A percentile compares a stretch with the other conserved stretches of the same genome.
phyloP scores from a whole-genome alignment of 192 early-diverging fungal species.

The Allomyces macrogynus region DNA sequence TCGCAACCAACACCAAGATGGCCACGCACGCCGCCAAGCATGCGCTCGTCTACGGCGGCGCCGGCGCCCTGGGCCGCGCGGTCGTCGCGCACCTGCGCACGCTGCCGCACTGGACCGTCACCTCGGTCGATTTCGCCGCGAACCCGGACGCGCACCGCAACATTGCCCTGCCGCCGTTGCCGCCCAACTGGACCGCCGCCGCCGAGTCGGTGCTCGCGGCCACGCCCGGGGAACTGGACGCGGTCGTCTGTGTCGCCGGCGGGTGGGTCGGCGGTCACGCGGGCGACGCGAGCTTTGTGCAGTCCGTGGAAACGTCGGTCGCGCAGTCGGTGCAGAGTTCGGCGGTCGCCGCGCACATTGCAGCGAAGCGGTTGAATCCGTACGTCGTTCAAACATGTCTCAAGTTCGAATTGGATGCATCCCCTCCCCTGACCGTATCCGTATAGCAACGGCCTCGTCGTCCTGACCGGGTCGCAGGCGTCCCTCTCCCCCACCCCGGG shows the following conservation, averaged over 20 bases:
- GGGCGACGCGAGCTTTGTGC: slow-evolving; percentile 35
- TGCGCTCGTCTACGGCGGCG: slow-evolving; percentile 75
- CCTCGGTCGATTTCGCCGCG: slow-evolving; percentile 48
- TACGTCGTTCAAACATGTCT: slow-evolving; percentile 13
- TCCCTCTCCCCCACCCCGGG: slow-evolving; percentile 1
- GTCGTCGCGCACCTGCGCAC: slow-evolving; percentile 48
- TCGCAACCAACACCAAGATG: no score
- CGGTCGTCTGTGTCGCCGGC: slow-evolving; percentile 80
- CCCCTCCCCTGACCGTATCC: no score
- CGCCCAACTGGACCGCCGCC: slow-evolving; percentile 32
- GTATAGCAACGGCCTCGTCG: neutral
- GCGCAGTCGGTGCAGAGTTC: slow-evolving; percentile 66
- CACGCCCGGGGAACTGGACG: slow-evolving; percentile 33
- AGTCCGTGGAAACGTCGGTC: slow-evolving; percentile 51
- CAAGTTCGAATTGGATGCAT: no score
- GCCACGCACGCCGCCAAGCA: slow-evolving; percentile 11
- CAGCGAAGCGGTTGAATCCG: slow-evolving; percentile 47
- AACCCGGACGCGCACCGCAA: slow-evolving; percentile 57
- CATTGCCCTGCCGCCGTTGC: slow-evolving; percentile 21
- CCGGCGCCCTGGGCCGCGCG: slow-evolving; percentile 66
- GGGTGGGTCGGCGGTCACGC: slow-evolving; percentile 89
- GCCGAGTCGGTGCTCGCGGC: slow-evolving; percentile 9
- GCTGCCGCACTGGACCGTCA: slow-evolving; percentile 31
- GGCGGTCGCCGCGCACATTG: slow-evolving; percentile 61
- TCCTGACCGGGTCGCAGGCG: neutral